Evolutionary conservation across 768 basidiomycete genomes (phyloP).

Genomic region (Arthromyces matolae): DNA sequence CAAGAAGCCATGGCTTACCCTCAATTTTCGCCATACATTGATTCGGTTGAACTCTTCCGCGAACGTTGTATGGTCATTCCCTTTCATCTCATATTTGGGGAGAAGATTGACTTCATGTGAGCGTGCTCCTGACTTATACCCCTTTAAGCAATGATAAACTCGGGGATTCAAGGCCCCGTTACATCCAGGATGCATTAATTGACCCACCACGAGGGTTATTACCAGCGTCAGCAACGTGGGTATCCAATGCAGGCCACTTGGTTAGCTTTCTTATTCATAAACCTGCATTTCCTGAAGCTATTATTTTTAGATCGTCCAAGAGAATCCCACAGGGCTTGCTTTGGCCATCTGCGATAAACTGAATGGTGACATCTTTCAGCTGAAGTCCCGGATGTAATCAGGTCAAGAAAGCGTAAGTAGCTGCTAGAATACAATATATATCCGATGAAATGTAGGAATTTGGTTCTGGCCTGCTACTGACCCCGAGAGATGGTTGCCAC

Average conservation of each 20-base stretch:
- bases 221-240: conserved; percentile 23
- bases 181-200: conserved; percentile 24
- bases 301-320: conserved; percentile 25
- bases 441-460: too few species aligned
- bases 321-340: conserved; percentile 25
- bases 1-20: conserved; percentile 19
- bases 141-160: not conserved
- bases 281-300: too few species aligned
- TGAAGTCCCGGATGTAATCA: conserved; percentile 13
- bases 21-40: conserved; percentile 16
- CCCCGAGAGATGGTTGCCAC: too few species aligned
- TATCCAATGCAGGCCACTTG: conserved; percentile 26
- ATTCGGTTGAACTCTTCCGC: conserved; percentile 12
- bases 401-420: not conserved
- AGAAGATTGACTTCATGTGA: conserved; percentile 19
- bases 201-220: conserved; percentile 19
- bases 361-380: conserved; percentile 1
- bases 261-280: conserved; percentile 14
- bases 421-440: too few species aligned
- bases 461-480: too few species aligned
- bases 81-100: conserved; percentile 17
- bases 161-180: conserved; percentile 16
- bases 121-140: not conserved
- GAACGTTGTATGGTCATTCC: conserved; percentile 14
- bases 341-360: conserved; percentile 22